A percentile compares a stretch with the other conserved stretches of the same genome.
These are phyloP conservation scores for Vitis vinifera DNA, from an alignment of 164 flowering plant species.

Conservation along the genomic window DNA sequence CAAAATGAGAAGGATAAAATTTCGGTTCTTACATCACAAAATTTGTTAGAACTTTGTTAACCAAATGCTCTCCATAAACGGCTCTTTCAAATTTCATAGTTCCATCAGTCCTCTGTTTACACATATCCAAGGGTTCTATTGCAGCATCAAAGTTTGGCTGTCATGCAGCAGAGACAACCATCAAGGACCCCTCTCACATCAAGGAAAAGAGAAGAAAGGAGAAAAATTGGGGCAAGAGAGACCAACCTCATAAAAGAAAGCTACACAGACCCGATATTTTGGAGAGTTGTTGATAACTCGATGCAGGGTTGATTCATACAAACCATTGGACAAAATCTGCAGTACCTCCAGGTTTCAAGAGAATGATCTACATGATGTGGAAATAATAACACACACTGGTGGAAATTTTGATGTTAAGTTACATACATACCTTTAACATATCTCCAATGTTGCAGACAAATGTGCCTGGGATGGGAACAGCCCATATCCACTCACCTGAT, in stretches of 20 bases:
- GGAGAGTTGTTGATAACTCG: conserved; percentile 65
- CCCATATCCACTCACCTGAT: conserved; percentile 90
- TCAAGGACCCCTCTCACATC: neutral
- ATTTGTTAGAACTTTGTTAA: conserved; percentile 70
- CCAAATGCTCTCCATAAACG: conserved; percentile 85
- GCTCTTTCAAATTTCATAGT: conserved; percentile 50
- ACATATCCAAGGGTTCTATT: conserved; percentile 74
- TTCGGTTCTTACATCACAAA: conserved; percentile 32
- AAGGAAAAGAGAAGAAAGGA: neutral
- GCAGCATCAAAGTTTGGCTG: conserved; percentile 82
- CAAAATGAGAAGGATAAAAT: neutral
- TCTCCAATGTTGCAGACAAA: conserved; percentile 98
- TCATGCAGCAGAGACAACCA: conserved; percentile 13
- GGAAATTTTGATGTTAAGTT: neutral
- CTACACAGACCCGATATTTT: conserved; percentile 69
- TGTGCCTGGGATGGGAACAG: conserved; percentile 83
- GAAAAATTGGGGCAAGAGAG: neutral
- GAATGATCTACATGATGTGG: neutral
- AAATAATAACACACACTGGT: neutral
- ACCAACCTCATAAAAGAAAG: conserved; percentile 87
- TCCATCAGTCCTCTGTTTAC: conserved; percentile 59
- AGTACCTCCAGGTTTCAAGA: conserved; percentile 5
- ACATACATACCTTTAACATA: conserved; percentile 90
- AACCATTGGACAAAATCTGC: conserved; percentile 82
- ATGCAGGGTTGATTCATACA: conserved; percentile 88